Conservation (phyloP, 2,329 filamentous ascomycete genomes). For the Trichoderma simmonsii region DNA sequence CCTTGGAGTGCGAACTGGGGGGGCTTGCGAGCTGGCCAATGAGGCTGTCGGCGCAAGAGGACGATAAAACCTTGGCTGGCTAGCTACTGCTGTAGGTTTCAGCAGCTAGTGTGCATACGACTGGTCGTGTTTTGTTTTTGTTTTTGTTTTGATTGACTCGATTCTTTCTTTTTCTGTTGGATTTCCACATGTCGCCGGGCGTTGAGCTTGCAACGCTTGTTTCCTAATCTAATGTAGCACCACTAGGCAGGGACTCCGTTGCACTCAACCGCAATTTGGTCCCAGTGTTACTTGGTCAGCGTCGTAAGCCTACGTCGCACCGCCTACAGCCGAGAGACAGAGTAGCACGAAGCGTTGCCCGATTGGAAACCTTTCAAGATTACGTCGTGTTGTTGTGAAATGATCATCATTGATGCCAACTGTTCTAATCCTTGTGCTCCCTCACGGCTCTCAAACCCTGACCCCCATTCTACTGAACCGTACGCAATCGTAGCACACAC, state of each 20-base stretch:
- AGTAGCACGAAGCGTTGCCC: neutral
- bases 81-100: neutral
- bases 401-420: neutral
- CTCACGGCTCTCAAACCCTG: neutral
- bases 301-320: neutral
- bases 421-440: neutral
- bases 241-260: neutral
- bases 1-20: constrained; percentile 7
- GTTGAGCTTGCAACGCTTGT: neutral
- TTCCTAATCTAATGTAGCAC: neutral
- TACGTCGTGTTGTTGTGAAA: neutral
- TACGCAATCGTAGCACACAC: neutral
- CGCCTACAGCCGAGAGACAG: neutral
- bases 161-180: neutral
- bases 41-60: constrained; percentile 10
- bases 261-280: neutral
- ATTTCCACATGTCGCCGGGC: neutral
- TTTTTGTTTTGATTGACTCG: neutral
- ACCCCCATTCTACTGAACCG: neutral
- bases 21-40: constrained; percentile 5
- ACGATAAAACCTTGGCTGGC: neutral
- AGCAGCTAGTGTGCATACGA: neutral
- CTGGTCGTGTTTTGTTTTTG: neutral
- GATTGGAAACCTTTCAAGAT: neutral
- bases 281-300: neutral